Base-by-base conservation (phyloP, 1,284 basidiomycete species). In the Trichosporon asahii region DNA sequence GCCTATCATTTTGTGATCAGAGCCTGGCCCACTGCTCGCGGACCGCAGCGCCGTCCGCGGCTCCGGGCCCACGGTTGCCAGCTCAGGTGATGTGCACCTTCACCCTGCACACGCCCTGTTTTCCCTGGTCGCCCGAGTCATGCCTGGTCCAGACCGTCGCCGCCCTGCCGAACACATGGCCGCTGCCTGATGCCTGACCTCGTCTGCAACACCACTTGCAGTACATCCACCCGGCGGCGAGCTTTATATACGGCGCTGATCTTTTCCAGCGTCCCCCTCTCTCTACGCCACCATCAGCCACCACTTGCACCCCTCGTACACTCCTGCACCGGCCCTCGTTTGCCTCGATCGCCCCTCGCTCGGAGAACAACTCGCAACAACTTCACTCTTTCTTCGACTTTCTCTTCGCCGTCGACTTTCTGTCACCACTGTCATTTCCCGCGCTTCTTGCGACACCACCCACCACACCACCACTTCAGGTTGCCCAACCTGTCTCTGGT, bases 201-300 rank as follows among this genome's bases (percentile, higher is more conserved):
- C 18, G 46, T 18, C 23, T 53, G 15, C 49, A 23, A 21, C 49
- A 53, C 49, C 5, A 21, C 21, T 11, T n/a, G 8, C 49, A 25
- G 21, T 53, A 18, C 18, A 18, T 21, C 15, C 49, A 25, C n/a
- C 18, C 49, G 25, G 49, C 12, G 49, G 49, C 49, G 18, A 53
- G 49, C 15, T 53, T 61, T 61, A 61, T 61, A 61, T 61, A 31
- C 57, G 29, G 18, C 29, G 57, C 29, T 61, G 29, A 61, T 61
- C 57, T 29, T 33, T 9, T 9, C 14, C 57, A 33, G 31, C 31
- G 31, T 18, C 57, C 14, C n/a, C 27, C 18, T 27, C n/a, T 31
- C 55, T 31, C 57, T 31, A 61, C 57, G 57, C 57, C 57, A 61
- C 57, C 57, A 61, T 61, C 57, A 61, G 57, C 57, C 57, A 61